Evolutionary conservation across 352 stramenopile species (phyloP), one percentile per base, ranked within the genome.

Genomic region (Peronosclerospora sorghi): DNA sequence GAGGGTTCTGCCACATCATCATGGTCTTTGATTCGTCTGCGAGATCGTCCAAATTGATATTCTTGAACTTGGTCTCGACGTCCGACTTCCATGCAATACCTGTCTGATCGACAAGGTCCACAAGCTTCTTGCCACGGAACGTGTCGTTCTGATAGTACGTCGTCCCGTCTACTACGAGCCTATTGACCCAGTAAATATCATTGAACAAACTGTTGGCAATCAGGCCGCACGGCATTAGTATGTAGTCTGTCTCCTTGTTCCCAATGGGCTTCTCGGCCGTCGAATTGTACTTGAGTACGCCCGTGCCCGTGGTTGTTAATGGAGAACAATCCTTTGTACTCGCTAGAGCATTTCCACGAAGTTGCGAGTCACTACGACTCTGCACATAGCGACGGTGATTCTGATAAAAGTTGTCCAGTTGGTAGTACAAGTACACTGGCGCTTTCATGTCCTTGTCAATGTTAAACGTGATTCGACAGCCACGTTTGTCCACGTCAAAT

Each of bases 181-280:
- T 80, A 61, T 89, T 91, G 35, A 91, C 48, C 79, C 79, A 91
- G 54, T 82, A 91, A 51, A 91, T 89, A 48, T 91, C 96, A 62
- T 99, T 99, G 73, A 99, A 99, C 12, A 98, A 68, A 41, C 91
- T 98, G 67, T 98, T 98, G 38, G 96, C 95, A 59, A 98, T 98
- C 15, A 99, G 71, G 12, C 96, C 96, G 65, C 96, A 99, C 13
- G 96, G 96, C 70, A 98, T 98, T 14, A 98, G 77, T 12, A 21
- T 59, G 56, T 85, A 88, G n/a, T 35, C 46, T 9, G 51, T 65
- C 15, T 51, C 51, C 44, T 74, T 63, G 51, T 62, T 41, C 6
- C 61, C 48, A 32, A 82, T 53, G 8, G 68, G 23, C 38, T 30
- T 58, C 20, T 48, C 29, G 8, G 38, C 48, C 5, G 73, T 91